Evolutionary conservation across 805 yeast species (phyloP), one percentile per base, ranked within the genome.

Genomic region (Ogataea haglerorum): DNA sequence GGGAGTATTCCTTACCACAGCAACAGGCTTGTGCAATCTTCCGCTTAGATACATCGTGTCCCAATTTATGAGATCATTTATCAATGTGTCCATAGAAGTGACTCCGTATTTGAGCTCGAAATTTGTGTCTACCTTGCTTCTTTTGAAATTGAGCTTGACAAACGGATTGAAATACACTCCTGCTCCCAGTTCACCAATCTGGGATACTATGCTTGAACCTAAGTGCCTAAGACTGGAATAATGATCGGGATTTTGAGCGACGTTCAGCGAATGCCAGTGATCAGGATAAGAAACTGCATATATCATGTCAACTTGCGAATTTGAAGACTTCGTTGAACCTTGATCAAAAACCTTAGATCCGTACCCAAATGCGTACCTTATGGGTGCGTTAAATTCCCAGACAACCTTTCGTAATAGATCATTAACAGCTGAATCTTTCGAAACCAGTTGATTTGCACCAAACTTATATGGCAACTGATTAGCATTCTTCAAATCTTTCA

Each of bases 151-250:
- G 39, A 89, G 70, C 32, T 75, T 70, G 6, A 86, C 88, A 61
- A 75, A 93, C 3, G 99, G 98, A 57, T 93, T 93, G 69, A 87
- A 93, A 61, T 91, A 93, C 3, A 91, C 84, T 6, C 97, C 96
- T 0, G 95, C 93, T 1, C 95, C 96, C 14, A 75, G 48, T 25
- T 77, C 74, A 57, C 83, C 89, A 13, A 84, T 73, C 43, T 60
- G 63, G 3, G 81, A 66, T 7, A 86, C 72, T 1, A 73, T 67
- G 10, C 71, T 63, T 1, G 85, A 65, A 0, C 95, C 95, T 18
- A 84, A 68, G 39, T 58, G 63, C 44, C 75, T 70, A 37, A 88
- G 51, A 5, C 74, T 67, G 6, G 97, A 89, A 57, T 93, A 93
- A 61, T 93, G 98, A 7, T 70, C 60, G 2, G 87, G 84, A 57